Conservation (phyloP, 768 basidiomycete species). For the Leccinum arenicola region DNA sequence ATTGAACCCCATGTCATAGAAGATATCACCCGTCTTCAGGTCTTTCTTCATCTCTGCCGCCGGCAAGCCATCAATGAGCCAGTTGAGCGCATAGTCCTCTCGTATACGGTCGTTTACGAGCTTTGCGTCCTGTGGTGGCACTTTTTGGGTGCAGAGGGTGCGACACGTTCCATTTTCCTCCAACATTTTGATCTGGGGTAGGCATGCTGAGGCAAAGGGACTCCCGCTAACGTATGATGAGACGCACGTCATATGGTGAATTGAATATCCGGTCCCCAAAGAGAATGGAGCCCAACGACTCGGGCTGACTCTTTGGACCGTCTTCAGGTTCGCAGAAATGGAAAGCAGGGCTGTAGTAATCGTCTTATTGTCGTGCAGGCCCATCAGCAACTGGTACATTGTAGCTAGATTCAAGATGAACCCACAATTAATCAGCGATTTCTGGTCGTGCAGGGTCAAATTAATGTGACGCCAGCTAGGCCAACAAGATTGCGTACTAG, state of each 20-base stretch:
- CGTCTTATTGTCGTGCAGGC: slow-evolving; percentile 49
- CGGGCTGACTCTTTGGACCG: slow-evolving; percentile 73
- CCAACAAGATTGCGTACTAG: slow-evolving; percentile 48
- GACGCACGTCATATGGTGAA: slow-evolving; percentile 79
- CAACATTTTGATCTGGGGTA: slow-evolving; percentile 75
- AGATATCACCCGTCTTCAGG: slow-evolving; percentile 72
- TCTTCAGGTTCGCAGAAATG: slow-evolving; percentile 81
- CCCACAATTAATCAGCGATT: slow-evolving; percentile 87
- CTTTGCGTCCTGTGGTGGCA: slow-evolving; percentile 71
- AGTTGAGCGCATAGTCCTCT: slow-evolving; percentile 92
- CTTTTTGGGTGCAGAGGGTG: slow-evolving; percentile 59
- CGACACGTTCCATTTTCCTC: slow-evolving; percentile 73
- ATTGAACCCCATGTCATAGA: slow-evolving; percentile 94
- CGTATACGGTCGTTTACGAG: slow-evolving; percentile 91
- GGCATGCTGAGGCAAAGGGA: slow-evolving; percentile 8
- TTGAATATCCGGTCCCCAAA: slow-evolving; percentile 95
- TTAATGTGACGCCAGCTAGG: slow-evolving; percentile 6
- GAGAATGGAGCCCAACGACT: slow-evolving; percentile 89
- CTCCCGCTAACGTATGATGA: background rate
- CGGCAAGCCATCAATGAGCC: slow-evolving; percentile 92
- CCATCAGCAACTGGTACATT: slow-evolving; percentile 6
- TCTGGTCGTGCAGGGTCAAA: slow-evolving; percentile 41
- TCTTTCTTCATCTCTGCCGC: slow-evolving; percentile 92
- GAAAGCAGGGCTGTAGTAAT: slow-evolving; percentile 87
- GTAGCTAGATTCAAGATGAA: background rate